A percentile compares a stretch with the other conserved stretches of the same genome.
These are phyloP conservation scores for Agaricus subrufescens DNA, from an alignment of 768 basidiomycete species.

Conservation along the genomic window DNA sequence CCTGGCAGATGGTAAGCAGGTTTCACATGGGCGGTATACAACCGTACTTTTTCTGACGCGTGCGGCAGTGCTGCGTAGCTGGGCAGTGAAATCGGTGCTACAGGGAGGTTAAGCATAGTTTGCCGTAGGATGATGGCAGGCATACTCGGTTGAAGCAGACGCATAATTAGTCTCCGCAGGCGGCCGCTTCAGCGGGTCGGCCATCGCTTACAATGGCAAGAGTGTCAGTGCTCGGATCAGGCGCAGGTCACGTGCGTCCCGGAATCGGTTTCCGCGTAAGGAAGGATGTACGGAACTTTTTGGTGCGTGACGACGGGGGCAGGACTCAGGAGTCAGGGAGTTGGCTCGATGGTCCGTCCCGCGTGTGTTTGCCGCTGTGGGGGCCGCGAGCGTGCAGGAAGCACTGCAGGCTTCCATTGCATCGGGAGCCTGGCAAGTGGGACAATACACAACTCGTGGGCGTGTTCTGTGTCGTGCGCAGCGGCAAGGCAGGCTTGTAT, in stretches of 20 bases:
- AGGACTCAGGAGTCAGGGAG: too few relatives aligned
- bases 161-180: slow-evolving; percentile 17
- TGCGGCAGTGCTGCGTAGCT: slow-evolving; percentile 51
- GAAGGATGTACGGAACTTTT: not conserved
- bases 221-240: too few relatives aligned
- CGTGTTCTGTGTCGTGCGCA: too few relatives aligned
- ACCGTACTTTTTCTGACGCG: slow-evolving; percentile 58
- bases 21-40: not conserved
- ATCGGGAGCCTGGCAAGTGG: not conserved
- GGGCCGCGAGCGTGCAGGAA: not conserved
- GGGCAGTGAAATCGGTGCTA: slow-evolving; percentile 48
- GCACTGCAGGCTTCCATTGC: not conserved
- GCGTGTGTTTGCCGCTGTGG: not conserved
- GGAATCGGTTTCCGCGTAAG: not conserved
- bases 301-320: too few relatives aligned
- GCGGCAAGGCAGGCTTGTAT: too few relatives aligned
- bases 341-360: too few relatives aligned
- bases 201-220: slow-evolving; percentile 1
- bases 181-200: slow-evolving; percentile 21
- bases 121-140: not conserved
- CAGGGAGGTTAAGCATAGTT: not conserved
- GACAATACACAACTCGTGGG: too few relatives aligned
- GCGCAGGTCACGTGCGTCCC: too few relatives aligned
- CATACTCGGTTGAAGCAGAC: slow-evolving; percentile 1
- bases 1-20: slow-evolving; percentile 26